Evolutionary conservation across 495 filamentous ascomycete species (phyloP).

Genomic region (Glonium stellatum): DNA sequence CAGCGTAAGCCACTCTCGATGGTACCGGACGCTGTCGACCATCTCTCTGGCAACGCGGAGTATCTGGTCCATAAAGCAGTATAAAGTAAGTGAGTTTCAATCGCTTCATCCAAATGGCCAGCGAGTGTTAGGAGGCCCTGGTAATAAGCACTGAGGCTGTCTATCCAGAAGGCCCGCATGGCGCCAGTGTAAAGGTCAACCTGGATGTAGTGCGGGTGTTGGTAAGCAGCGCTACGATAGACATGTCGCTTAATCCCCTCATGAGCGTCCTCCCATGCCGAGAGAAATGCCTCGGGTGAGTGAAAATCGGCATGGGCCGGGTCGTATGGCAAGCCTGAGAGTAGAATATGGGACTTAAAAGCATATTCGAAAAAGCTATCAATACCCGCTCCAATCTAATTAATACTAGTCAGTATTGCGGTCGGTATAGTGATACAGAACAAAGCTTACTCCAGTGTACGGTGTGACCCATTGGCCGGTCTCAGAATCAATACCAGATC

Average conservation of each 20-base stretch:
- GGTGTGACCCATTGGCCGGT: slow-evolving; percentile 82
- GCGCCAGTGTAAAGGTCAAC: slow-evolving; percentile 81
- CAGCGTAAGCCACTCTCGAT: slow-evolving; percentile 83
- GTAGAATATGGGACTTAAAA: slow-evolving; percentile 81
- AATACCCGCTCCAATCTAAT: slow-evolving; percentile 80
- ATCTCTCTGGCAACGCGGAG: slow-evolving; percentile 85
- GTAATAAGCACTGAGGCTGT: slow-evolving; percentile 91
- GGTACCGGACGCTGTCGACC: slow-evolving; percentile 77
- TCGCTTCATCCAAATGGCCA: slow-evolving; percentile 84
- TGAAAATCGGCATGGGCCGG: slow-evolving; percentile 35
- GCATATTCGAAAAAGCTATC: slow-evolving; percentile 99
- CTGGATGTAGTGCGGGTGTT: slow-evolving; percentile 87
- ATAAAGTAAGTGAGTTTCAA: slow-evolving; percentile 78
- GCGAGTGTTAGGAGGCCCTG: slow-evolving; percentile 82
- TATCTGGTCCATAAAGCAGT: slow-evolving; percentile 93
- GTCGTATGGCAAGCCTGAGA: slow-evolving; percentile 56
- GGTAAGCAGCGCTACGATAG: slow-evolving; percentile 56
- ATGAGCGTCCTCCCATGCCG: slow-evolving; percentile 81
- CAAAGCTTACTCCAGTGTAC: slow-evolving; percentile 58
- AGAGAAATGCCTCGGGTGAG: slow-evolving; percentile 67
- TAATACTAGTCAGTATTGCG: not conserved
- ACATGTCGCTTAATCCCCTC: slow-evolving; percentile 81
- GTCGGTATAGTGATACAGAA: not conserved
- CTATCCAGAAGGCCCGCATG: slow-evolving; percentile 79
- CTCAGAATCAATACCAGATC: slow-evolving; percentile 87